Evolutionary conservation across 2,329 filamentous ascomycete genomes (phyloP).

Genomic region (Beauveria rudraprayagi): DNA sequence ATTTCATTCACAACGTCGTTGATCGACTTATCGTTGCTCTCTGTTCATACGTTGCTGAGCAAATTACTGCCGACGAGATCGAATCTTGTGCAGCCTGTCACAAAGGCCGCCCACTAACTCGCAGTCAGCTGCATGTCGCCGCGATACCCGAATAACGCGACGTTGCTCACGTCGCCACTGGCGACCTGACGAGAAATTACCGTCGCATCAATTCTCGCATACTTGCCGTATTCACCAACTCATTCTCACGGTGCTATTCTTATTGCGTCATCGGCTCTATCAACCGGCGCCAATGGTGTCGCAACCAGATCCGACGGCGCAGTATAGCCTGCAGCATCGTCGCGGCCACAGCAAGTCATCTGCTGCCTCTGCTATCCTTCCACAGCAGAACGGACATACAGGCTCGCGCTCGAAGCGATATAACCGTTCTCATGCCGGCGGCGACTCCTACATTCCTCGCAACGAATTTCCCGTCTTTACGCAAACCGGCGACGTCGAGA

Average conservation of each 20-base stretch:
- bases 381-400: constrained; percentile 18
- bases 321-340: constrained; percentile 13
- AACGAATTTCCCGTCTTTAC: constrained; percentile 93
- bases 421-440: constrained; percentile 73
- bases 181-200: not conserved
- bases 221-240: not conserved
- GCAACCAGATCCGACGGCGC: constrained; percentile 40
- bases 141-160: not conserved
- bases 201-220: not conserved
- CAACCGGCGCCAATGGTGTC: constrained; percentile 46
- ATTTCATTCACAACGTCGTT: not conserved
- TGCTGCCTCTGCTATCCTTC: constrained; percentile 42
- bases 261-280: not conserved
- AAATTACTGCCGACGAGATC: not conserved
- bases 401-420: constrained; percentile 61
- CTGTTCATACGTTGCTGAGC: not conserved
- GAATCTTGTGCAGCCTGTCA: constrained; percentile 7
- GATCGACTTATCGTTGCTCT: not conserved
- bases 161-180: constrained; percentile 2
- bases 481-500: constrained; percentile 87
- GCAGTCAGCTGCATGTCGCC: constrained; percentile 1
- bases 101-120: not conserved
- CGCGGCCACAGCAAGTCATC: constrained; percentile 44
- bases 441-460: constrained; percentile 58
- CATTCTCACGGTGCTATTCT: not conserved